Conservation (phyloP, 345 rosid genomes). For the Acer campestre region DNA sequence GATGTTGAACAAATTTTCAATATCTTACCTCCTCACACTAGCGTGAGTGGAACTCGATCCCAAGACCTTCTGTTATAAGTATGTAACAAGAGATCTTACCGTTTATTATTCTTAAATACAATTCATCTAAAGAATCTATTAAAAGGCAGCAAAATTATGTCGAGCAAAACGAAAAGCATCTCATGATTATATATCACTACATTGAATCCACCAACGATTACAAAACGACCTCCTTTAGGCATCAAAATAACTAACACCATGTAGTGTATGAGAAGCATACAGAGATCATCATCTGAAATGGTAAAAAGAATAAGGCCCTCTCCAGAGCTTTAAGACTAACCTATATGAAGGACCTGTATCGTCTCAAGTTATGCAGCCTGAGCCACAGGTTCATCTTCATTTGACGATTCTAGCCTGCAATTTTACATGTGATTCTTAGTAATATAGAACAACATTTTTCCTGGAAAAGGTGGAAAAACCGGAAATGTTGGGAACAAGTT, state of each 20-base stretch:
- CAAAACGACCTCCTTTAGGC: not conserved
- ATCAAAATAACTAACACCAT: not conserved
- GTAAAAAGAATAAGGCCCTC: too few species aligned
- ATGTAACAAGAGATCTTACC: too few species aligned
- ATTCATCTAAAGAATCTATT: not conserved
- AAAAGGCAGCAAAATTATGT: not conserved
- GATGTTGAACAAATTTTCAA: too few species aligned
- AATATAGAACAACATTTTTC: not conserved
- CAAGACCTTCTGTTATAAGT: too few species aligned
- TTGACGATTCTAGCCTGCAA: constrained; percentile 49
- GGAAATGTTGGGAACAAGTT: not conserved
- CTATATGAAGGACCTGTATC: not conserved
- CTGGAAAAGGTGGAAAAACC: constrained; percentile 5
- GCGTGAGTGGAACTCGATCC: too few species aligned
- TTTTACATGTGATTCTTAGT: not conserved
- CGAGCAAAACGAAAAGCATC: not conserved
- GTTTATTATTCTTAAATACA: too few species aligned
- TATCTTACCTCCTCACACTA: too few species aligned
- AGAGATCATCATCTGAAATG: not conserved
- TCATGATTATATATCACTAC: not conserved
- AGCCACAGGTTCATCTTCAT: constrained; percentile 53
- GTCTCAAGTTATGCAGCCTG: constrained; percentile 46
- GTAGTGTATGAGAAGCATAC: not conserved
- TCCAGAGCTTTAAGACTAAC: too few species aligned
- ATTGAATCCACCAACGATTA: not conserved